Conservation (phyloP, 2,329 filamentous ascomycete genomes). For the Colletotrichum camelliae region DNA sequence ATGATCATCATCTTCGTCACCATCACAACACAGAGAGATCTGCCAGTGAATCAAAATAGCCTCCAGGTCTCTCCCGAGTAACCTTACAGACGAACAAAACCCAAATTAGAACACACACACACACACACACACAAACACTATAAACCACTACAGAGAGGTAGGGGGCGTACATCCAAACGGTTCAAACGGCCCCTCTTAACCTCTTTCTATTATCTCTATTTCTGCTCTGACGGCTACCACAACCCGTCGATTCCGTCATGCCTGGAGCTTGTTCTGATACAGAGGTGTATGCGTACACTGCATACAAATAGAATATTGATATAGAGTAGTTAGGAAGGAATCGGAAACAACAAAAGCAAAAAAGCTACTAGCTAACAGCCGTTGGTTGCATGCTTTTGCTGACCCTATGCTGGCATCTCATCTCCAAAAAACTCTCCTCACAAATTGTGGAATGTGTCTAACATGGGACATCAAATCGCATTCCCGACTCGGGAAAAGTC, state of each 20-base stretch:
- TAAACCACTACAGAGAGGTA: neutral
- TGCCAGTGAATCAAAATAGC: neutral
- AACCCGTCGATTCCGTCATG: neutral
- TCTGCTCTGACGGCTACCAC: neutral
- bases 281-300: too few relatives aligned
- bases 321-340: too few relatives aligned
- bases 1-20: neutral
- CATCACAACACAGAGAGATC: neutral
- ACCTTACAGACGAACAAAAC: neutral
- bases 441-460: neutral
- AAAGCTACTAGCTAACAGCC: neutral
- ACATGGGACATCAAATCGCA: neutral
- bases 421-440: neutral
- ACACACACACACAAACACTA: neutral
- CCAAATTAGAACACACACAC: neutral
- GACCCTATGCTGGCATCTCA: neutral
- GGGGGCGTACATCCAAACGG: neutral
- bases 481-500: neutral
- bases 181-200: neutral
- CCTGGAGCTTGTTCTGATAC: too few relatives aligned
- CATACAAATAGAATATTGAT: too few relatives aligned
- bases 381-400: neutral
- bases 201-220: neutral
- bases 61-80: neutral
- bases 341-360: too few relatives aligned